These are phyloP conservation scores for Monosporascus sp. DNA, from an alignment of 2,329 filamentous ascomycete species.

Conservation along the genomic window DNA sequence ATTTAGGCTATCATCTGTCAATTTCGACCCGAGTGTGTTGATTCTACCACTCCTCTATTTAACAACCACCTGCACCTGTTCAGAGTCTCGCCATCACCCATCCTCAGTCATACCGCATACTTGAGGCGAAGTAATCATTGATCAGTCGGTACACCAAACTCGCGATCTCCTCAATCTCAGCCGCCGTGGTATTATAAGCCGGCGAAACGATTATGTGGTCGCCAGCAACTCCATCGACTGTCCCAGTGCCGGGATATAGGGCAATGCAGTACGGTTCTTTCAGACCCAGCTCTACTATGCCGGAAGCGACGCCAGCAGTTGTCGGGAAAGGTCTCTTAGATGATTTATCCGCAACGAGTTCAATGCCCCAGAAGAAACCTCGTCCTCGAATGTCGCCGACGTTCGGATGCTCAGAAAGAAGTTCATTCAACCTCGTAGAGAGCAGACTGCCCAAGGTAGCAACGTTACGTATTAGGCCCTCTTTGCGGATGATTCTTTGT, in stretches of 20 bases:
- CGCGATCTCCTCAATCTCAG: constrained; percentile 53
- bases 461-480: constrained; percentile 29
- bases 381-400: constrained; percentile 36
- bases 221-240: constrained; percentile 48
- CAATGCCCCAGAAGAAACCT: constrained; percentile 42
- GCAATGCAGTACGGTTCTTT: constrained; percentile 15
- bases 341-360: constrained; percentile 36
- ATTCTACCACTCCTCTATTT: background rate
- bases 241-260: constrained; percentile 50
- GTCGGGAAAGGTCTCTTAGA: constrained; percentile 32
- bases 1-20: too few species aligned
- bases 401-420: constrained; percentile 24
- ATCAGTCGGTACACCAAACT: constrained; percentile 46
- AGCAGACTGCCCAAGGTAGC: constrained; percentile 26
- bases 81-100: too few species aligned
- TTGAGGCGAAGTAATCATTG: constrained; percentile 38
- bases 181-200: constrained; percentile 56
- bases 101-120: too few species aligned
- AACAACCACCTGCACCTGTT: background rate
- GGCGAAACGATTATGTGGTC: constrained; percentile 69
- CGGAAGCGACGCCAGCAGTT: constrained; percentile 8
- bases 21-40: too few species aligned
- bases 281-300: constrained; percentile 11
- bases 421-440: constrained; percentile 18
- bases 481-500: constrained; percentile 31